Evolutionary conservation across 2,329 filamentous ascomycete species (phyloP), one percentile per base, ranked within the genome.

Genomic region (Aspergillus viridinutans): DNA sequence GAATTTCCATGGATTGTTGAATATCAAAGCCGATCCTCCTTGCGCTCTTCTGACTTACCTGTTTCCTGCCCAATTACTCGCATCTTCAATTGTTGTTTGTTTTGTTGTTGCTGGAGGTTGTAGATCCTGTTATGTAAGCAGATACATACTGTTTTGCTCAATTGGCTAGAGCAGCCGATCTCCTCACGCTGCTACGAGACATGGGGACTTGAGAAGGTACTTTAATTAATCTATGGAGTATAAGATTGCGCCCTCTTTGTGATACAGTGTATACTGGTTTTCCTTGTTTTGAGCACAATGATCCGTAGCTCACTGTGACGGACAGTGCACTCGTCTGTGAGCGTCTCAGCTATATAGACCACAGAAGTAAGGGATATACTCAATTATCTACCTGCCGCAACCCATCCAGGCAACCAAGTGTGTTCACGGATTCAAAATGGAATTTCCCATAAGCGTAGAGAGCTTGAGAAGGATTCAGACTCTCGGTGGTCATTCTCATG

Each of bases 101-200:
- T 49, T 45, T 35, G 40, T 58, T 58, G 50, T 47, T 56, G 47
- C 25, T 45, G 43, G n/a, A 25, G 8, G 12, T 47, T 49, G 57
- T 51, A 55, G 47, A 53, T 58, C 47, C 2, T 25, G 20, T 53
- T 58, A 56, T 21, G 21, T 56, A 58, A 56, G 53, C 57, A n/a
- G 23, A 17, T 23, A 23, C n/a, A 40, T 3, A 21, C 28, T 50
- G 29, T 56, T 23, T 45, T 5, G 9, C 21, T 20, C 6, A 23
- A 20, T 43, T 3, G 3, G 8, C 20, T 43, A 1, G 21, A 45
- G 8, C 8, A 23, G n/a, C 17, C 3, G 32, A 12, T 35, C 14
- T 35, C 12, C 32, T 17, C 32, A 28, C 28, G 12, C 12, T 35
- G 32, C 32, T 17, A 38, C 6, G 14, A n/a, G 14, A 38, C 14